Evolutionary conservation across 257 asterid species (phyloP).

Genomic region (Plantago elongata): DNA sequence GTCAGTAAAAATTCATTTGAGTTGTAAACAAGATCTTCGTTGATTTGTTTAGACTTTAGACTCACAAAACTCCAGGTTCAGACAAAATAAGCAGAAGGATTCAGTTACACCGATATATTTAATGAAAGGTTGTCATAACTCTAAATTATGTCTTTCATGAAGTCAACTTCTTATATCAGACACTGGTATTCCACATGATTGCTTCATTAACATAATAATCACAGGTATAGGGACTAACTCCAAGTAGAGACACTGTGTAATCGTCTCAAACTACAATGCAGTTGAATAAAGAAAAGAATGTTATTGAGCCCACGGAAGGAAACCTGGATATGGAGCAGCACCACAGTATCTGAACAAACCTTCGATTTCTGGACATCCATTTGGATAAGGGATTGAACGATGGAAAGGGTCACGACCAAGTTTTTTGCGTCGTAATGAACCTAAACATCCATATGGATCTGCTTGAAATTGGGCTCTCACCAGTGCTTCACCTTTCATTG

Average conservation of each 20-base stretch:
- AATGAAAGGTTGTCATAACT: no score
- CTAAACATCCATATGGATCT: constrained; percentile 84
- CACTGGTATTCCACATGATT: background rate
- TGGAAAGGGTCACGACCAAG: constrained; percentile 87
- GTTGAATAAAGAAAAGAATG: background rate
- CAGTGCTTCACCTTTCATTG: constrained; percentile 77
- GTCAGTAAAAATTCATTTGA: no score
- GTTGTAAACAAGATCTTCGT: no score
- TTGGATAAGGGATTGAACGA: constrained; percentile 86
- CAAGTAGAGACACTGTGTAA: background rate
- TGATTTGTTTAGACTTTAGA: no score
- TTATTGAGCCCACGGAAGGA: constrained; percentile 65
- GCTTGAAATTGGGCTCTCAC: constrained; percentile 72
- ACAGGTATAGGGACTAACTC: background rate
- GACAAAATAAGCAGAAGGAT: no score
- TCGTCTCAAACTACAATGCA: background rate
- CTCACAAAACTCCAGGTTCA: no score
- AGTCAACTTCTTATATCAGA: background rate
- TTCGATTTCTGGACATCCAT: constrained; percentile 86
- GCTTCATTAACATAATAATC: background rate
- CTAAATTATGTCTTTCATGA: background rate
- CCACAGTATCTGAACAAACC: constrained; percentile 83
- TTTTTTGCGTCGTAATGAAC: constrained; percentile 66
- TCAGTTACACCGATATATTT: no score
- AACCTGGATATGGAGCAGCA: constrained; percentile 55